A percentile compares a stretch with the other conserved stretches of the same genome.
Conservation (phyloP, 2,329 filamentous ascomycete species). For the Curvularia sp. region DNA sequence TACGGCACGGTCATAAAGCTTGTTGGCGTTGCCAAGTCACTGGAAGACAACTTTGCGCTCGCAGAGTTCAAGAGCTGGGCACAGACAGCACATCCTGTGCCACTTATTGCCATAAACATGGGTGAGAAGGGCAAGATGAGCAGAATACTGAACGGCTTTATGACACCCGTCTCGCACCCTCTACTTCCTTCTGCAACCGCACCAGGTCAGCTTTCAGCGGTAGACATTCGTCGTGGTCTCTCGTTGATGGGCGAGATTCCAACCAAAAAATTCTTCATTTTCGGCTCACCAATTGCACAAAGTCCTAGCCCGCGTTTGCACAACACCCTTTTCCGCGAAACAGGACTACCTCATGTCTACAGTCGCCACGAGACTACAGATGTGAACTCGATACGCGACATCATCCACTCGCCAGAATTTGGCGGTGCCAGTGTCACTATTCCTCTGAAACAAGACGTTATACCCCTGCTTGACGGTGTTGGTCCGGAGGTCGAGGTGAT, state of each 20-base stretch:
- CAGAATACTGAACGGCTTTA: conserved; percentile 86
- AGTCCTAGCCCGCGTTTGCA: conserved; percentile 90
- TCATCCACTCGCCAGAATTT: conserved; percentile 76
- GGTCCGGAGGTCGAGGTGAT: conserved; percentile 80
- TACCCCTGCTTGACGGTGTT: conserved; percentile 79
- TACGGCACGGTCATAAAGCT: conserved; percentile 95
- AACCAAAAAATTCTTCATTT: conserved; percentile 80
- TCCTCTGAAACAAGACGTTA: conserved; percentile 88
- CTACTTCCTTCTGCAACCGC: conserved; percentile 90
- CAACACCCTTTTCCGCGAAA: conserved; percentile 78
- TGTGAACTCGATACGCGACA: conserved; percentile 63
- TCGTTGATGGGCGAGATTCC: conserved; percentile 80
- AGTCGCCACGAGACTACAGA: conserved; percentile 74
- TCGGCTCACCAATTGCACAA: conserved; percentile 81
- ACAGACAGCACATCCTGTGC: conserved; percentile 74
- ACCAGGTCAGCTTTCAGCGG: conserved; percentile 88
- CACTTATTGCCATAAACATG: conserved; percentile 96
- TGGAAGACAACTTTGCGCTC: conserved; percentile 88
- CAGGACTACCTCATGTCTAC: conserved; percentile 87
- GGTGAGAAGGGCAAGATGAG: conserved; percentile 85
- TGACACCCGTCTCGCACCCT: conserved; percentile 93
- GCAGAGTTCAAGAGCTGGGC: conserved; percentile 82
- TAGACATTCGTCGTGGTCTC: conserved; percentile 82
- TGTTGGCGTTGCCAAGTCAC: conserved; percentile 75
- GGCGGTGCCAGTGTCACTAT: conserved; percentile 96